Conservation (phyloP, 1,284 basidiomycete genomes). For the Fomitopsis palustris region DNA sequence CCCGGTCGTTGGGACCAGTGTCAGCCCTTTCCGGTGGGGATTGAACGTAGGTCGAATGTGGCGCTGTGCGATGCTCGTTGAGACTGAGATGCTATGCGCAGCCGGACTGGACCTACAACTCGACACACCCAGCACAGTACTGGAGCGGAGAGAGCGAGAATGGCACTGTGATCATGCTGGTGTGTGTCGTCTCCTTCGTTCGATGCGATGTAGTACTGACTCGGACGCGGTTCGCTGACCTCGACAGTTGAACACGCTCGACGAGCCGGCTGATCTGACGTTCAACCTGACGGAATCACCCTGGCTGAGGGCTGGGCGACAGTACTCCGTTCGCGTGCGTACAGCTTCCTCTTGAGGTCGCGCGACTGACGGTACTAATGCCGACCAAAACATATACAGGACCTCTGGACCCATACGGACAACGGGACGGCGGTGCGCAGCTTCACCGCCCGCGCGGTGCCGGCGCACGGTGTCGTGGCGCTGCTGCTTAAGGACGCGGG, state of each 20-base stretch:
- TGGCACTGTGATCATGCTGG: slow-evolving; percentile 43
- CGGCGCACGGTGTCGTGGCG: slow-evolving; percentile 68
- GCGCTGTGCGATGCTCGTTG: not conserved
- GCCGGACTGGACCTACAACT: slow-evolving; percentile 47
- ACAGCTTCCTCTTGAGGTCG: not conserved
- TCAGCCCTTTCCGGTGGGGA: slow-evolving; percentile 69
- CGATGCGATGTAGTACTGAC: not conserved
- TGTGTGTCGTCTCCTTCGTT: slow-evolving; percentile 14
- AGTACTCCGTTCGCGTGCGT: slow-evolving; percentile 57
- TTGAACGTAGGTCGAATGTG: slow-evolving; percentile 37
- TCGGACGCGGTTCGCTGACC: too few relatives aligned
- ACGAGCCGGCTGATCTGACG: slow-evolving; percentile 51
- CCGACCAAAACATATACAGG: slow-evolving; percentile 33
- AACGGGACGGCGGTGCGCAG: slow-evolving; percentile 65
- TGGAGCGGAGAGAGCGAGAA: slow-evolving; percentile 50
- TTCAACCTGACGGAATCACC: slow-evolving; percentile 68
- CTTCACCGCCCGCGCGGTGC: slow-evolving; percentile 54
- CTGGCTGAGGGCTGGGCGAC: slow-evolving; percentile 63
- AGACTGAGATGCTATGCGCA: slow-evolving; percentile 13
- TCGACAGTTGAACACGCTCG: slow-evolving; percentile 38
- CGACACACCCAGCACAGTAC: slow-evolving; percentile 45
- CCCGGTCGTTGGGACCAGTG: slow-evolving; percentile 52
- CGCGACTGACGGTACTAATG: not conserved
- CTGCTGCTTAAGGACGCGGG: slow-evolving; percentile 62
- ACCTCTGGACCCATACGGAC: slow-evolving; percentile 65